Evolutionary conservation across 371 early-diverging fungal genomes (phyloP), one percentile per base, ranked within the genome.

Genomic region (Sporodiniella umbellata): DNA sequence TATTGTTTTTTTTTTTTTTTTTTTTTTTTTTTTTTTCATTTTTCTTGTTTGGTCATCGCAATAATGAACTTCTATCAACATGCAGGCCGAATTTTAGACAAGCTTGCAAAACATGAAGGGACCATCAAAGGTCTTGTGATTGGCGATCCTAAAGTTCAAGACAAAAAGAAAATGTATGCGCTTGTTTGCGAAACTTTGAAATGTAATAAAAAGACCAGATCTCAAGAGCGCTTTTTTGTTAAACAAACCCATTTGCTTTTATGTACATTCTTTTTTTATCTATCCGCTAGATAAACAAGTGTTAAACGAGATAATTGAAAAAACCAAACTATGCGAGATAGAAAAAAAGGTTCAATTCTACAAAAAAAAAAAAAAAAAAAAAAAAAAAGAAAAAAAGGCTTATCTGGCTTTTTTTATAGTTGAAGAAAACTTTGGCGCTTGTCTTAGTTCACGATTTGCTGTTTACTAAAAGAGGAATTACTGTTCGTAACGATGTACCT

Each of bases 101-200:
- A 83, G 45, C 70, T 93, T 28, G 78, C 77, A 24, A 66, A 58
- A 50, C 84, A 86, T 40, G 70, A 86, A 56, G 94, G 95, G n/a
- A 87, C 89, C 4, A 84, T 94, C 45, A 92, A 92, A 56, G 79
- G 77, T 4, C 68, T 93, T 23, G 85, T 90, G 7, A 67, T 91
- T 38, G 87, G 88, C 28, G 83, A 86, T 74, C 75, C 85, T 7
- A 75, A 83, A 55, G 74, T 84, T 23, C 78, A 78, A 18, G 81
- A 90, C 62, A 94, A 94, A 76, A 92, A 90, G 62, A 79, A 81
- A 48, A 79, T 93, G 78, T 93, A 92, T 54, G 95, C 93, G 18
- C 66, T 95, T 40, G 83, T 96, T 28, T 94, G 94, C 64, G 93
- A 95, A 53, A 93, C 96, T 2, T 80, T 96, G 58, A 94, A 94